Base-by-base conservation (phyloP, 306 rosid species). In the Acacia acuminata region DNA sequence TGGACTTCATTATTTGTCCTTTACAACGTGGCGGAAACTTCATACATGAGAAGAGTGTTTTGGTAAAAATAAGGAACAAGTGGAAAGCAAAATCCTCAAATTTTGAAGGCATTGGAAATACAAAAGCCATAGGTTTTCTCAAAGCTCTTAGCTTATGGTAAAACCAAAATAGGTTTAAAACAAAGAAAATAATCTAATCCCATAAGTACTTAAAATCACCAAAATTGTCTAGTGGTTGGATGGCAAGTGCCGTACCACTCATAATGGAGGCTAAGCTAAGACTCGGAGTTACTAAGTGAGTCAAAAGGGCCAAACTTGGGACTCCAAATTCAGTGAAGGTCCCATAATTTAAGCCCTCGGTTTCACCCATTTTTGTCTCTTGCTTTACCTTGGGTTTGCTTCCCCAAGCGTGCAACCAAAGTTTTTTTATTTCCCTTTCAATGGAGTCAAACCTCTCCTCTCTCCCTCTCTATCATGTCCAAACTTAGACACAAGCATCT, bases 331-430 rank as follows among this genome's bases (percentile, higher is more conserved):
- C 84, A 89, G 86, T 90, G 93, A 87, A 91, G 88, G 77, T 90
- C 91, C 96, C 91, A 82, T 77, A 92, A 88, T 87, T 86, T 80
- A 53, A 89, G 88, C 91, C 91, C 98, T 92, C 91, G 96, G 86
- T 91, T 92, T 81, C 85, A 85, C 85, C 94, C 93, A 89, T 75
- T 74, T 87, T 82, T 92, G 97, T 94, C 97, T 85, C 86, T 86
- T 86, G 70, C 88, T 88, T 90, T 87, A 89, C 97, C 91, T 93
- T 58, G 94, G 91, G 79, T 78, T 91, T 88, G 88, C 83, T 84
- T 83, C 88, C 94, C 94, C 88, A 85, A 85, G 84, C 91, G 89
- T 91, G 92, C 85, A 86, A 85, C 92, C 91, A 74, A 90, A 86
- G 92, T 81, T 67, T 71, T 70, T 71, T 34, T 24, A 61, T 24